A percentile compares a stretch with the other conserved stretches of the same genome.
These are phyloP conservation scores for Neofusicoccum sp. DNA, from an alignment of 2,329 filamentous ascomycete genomes.

Conservation along the genomic window DNA sequence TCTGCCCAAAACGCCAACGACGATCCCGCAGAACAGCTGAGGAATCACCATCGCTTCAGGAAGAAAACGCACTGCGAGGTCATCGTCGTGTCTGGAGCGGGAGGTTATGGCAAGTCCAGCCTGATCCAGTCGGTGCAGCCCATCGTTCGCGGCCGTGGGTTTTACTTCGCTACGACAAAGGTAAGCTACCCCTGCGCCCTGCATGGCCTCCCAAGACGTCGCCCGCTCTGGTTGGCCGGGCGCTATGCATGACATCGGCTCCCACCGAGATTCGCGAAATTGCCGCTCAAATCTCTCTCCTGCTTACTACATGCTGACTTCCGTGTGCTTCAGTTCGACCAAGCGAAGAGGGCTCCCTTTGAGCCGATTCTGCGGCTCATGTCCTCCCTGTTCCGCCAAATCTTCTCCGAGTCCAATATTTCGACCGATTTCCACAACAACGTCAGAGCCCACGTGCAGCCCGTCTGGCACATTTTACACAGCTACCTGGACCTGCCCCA, in stretches of 20 bases:
- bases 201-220: background rate
- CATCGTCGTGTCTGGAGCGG: conserved; percentile 55
- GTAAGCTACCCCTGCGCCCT: background rate
- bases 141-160: conserved; percentile 54
- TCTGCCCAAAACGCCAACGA: conserved; percentile 5
- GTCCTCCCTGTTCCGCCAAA: conserved; percentile 61
- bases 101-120: conserved; percentile 61
- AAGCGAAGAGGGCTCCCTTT: conserved; percentile 58
- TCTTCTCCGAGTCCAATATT: conserved; percentile 64
- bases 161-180: conserved; percentile 59
- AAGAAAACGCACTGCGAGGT: conserved; percentile 57
- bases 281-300: background rate
- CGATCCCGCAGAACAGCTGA: conserved; percentile 4
- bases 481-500: conserved; percentile 63
- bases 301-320: background rate
- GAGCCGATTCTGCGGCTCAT: conserved; percentile 61
- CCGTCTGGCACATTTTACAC: conserved; percentile 58
- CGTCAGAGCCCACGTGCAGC: conserved; percentile 54
- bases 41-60: conserved; percentile 7
- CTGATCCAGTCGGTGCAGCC: conserved; percentile 59
- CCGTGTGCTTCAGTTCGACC: conserved; percentile 47
- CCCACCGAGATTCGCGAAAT: background rate
- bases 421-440: conserved; percentile 60
- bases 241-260: background rate
- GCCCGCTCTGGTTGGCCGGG: background rate